Evolutionary conservation across 2,329 filamentous ascomycete species (phyloP).

Genomic region (Penicillium sp.): DNA sequence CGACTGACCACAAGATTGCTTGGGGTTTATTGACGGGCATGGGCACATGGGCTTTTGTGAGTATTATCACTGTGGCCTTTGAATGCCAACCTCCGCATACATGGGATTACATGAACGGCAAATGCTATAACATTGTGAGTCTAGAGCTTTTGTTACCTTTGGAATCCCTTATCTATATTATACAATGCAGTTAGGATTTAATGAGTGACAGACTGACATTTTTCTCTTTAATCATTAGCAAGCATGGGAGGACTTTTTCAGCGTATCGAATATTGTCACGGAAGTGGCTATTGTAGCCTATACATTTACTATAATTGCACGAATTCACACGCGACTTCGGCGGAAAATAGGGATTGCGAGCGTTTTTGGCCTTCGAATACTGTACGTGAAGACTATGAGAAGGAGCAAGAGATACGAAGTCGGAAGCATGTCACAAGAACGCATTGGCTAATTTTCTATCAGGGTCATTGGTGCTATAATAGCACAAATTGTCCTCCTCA

Average conservation of each 20-base stretch:
- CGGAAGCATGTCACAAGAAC: background rate
- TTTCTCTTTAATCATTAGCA: conserved; percentile 6
- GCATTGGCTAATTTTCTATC: background rate
- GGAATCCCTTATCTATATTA: background rate
- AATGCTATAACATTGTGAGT: conserved; percentile 22
- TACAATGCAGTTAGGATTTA: background rate
- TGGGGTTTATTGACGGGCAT: conserved; percentile 15
- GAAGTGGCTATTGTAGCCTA: conserved; percentile 23
- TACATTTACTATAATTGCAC: conserved; percentile 21
- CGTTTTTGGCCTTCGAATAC: conserved; percentile 22
- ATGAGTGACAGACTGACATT: background rate
- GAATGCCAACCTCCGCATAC: conserved; percentile 18
- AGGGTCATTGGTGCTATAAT: conserved; percentile 24
- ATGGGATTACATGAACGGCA: conserved; percentile 21
- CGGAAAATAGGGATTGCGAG: conserved; percentile 18
- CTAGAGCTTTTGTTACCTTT: too few species aligned
- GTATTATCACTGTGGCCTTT: conserved; percentile 18
- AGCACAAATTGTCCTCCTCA: conserved; percentile 21
- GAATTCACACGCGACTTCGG: conserved; percentile 19
- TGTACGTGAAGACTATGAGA: conserved; percentile 20
- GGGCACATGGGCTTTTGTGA: conserved; percentile 17
- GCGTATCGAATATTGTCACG: conserved; percentile 23
- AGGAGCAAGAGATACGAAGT: background rate
- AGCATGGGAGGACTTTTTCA: conserved; percentile 25
- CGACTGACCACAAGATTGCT: conserved; percentile 18